Percentiles rank a stretch among this genome's conserved stretches.
Conservation (phyloP, 257 asterid genomes). For the Striga asiatica region DNA sequence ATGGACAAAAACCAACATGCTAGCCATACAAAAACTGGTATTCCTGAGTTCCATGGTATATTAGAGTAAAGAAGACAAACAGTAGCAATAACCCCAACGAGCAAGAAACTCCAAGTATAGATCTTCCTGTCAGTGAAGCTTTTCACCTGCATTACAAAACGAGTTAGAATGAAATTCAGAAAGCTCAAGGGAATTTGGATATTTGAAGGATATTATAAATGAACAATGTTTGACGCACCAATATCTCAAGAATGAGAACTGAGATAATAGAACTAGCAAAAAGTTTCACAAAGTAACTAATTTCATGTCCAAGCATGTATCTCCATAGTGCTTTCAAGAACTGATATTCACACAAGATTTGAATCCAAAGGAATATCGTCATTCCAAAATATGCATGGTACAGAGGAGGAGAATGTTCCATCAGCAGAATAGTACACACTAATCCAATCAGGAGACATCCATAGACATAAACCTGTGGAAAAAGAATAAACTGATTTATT, state of each 20-base stretch:
- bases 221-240: slow-evolving; percentile 39
- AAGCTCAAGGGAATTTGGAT: background rate
- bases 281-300: slow-evolving; percentile 36
- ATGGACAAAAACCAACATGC: slow-evolving; percentile 73
- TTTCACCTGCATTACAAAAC: slow-evolving; percentile 48
- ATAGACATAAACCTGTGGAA: slow-evolving; percentile 49
- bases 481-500: background rate
- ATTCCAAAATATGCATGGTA: slow-evolving; percentile 78
- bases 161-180: slow-evolving; percentile 13
- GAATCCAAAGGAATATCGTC: slow-evolving; percentile 89
- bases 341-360: slow-evolving; percentile 62
- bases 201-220: slow-evolving; percentile 11
- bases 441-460: slow-evolving; percentile 59
- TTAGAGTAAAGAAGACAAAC: slow-evolving; percentile 46
- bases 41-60: slow-evolving; percentile 40
- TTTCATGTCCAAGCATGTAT: slow-evolving; percentile 32
- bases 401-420: slow-evolving; percentile 85
- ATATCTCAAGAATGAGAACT: slow-evolving; percentile 72
- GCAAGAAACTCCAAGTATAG: slow-evolving; percentile 82
- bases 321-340: slow-evolving; percentile 60
- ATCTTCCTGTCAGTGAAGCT: slow-evolving; percentile 80
- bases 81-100: slow-evolving; percentile 56
- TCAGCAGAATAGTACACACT: slow-evolving; percentile 40
- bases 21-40: slow-evolving; percentile 57
- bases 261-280: slow-evolving; percentile 38